Evolutionary conservation across 768 basidiomycete genomes (phyloP), one percentile per base, ranked within the genome.

Genomic region (Tulasnella sp.): DNA sequence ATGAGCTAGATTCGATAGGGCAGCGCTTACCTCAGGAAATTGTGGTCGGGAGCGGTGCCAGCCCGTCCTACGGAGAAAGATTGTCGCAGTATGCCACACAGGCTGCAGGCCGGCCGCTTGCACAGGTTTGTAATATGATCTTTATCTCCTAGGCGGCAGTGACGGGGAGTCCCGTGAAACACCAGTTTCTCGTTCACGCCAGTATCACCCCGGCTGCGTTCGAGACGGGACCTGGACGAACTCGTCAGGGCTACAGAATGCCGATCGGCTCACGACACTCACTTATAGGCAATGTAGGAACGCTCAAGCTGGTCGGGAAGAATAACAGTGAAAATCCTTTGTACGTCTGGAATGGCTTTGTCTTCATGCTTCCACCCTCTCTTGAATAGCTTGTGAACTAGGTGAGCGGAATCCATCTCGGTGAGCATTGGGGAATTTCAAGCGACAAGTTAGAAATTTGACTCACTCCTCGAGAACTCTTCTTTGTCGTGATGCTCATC

Each of bases 341-440:
- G 45, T 14, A 54, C 31, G 14, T 36, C 36, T 54, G 42, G 52
- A 3, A 54, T 7, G 19, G 68, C 40, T 25, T 74, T 74, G 45
- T 49, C 40, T 4, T 45, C 25, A 29, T 74, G 72, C 45, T 49
- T 45, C 72, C 72, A 74, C 3, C 72, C 72, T 19, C 49, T 74
- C 31, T n/a, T 29, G 14, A 74, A 54, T 54, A 74, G 22, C 9
- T 22, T 36, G 9, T 22, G 68, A 25, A 40, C 39, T 69, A 22
- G 22, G 19, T 2, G 68, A 8, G 31, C 8, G 52, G n/a, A n/a
- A n/a, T 54, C 25, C 19, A 15, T 19, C 22, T 22, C 11, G 9
- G 19, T 54, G n/a, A n/a, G 52, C 52, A 29, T 29, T 19, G 39
- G 12, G 17, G 11, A 54, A 8, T 25, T 3, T 29, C 22, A 22